These are phyloP conservation scores for Hamigera avellanea DNA, from an alignment of 495 filamentous ascomycete species.

Conservation along the genomic window DNA sequence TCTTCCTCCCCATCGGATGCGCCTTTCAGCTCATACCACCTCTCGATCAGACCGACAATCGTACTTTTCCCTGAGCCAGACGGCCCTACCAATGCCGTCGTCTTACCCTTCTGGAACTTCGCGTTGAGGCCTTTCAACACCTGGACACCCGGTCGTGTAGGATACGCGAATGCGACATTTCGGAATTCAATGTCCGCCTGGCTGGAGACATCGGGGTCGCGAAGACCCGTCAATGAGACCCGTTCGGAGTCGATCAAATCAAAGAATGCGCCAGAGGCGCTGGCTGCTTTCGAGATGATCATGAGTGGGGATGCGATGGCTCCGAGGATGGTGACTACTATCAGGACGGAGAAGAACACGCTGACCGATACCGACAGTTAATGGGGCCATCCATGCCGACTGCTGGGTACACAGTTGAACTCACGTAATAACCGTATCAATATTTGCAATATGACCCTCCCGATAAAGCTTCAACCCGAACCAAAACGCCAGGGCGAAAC, in stretches of 20 bases:
- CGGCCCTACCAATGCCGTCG: constrained; percentile 46
- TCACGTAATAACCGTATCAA: constrained; percentile 37
- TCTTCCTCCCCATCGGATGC: not conserved
- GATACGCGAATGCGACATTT: constrained; percentile 52
- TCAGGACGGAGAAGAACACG: constrained; percentile 34
- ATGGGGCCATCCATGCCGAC: no score
- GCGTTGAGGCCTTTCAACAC: constrained; percentile 33
- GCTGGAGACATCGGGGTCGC: constrained; percentile 9
- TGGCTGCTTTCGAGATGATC: constrained; percentile 34
- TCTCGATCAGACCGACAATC: constrained; percentile 49
- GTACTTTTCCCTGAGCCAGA: constrained; percentile 57
- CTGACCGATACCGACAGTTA: no score
- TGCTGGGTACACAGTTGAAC: not conserved
- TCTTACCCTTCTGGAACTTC: constrained; percentile 30
- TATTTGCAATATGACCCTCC: constrained; percentile 21
- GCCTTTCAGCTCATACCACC: constrained; percentile 42
- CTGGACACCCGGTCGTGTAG: constrained; percentile 24
- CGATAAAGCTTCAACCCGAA: constrained; percentile 31
- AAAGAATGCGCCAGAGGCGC: constrained; percentile 32
- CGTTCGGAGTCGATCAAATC: constrained; percentile 33
- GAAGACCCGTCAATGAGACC: constrained; percentile 16
- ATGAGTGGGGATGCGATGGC: constrained; percentile 30
- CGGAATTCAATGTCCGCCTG: constrained; percentile 43
- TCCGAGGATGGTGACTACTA: constrained; percentile 16
- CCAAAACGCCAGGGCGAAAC: constrained; percentile 43